These are phyloP conservation scores for Mycosphaerelloides madeirae DNA, from an alignment of 2,329 filamentous ascomycete species.

Conservation along the genomic window DNA sequence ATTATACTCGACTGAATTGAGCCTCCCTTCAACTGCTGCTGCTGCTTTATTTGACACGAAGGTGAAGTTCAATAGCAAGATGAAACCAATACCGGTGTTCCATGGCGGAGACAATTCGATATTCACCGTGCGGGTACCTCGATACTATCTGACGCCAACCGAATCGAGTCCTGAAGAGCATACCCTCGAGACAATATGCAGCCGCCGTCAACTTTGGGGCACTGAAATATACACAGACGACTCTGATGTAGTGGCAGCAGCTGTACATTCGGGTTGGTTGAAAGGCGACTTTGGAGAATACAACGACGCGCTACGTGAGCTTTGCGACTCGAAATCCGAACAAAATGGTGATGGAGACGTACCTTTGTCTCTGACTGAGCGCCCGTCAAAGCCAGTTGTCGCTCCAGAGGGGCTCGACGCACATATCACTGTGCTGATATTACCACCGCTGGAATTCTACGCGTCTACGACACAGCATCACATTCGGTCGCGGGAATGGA, in stretches of 20 bases:
- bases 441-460: conserved; percentile 76
- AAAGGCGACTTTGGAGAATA: conserved; percentile 74
- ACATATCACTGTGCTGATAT: conserved; percentile 78
- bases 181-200: conserved; percentile 77
- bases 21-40: conserved; percentile 34
- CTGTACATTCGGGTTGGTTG: conserved; percentile 90
- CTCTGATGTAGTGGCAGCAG: conserved; percentile 85
- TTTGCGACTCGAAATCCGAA: conserved; percentile 31
- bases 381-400: conserved; percentile 47
- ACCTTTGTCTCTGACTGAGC: conserved; percentile 11
- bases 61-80: conserved; percentile 56
- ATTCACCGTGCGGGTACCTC: conserved; percentile 79
- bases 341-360: conserved; percentile 32
- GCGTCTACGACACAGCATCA: conserved; percentile 70
- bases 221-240: conserved; percentile 95
- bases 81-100: conserved; percentile 71
- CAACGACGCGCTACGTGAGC: conserved; percentile 29
- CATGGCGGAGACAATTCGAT: conserved; percentile 81
- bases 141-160: conserved; percentile 58
- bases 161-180: conserved; percentile 29
- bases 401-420: conserved; percentile 69
- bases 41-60: conserved; percentile 44
- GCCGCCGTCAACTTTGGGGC: conserved; percentile 79
- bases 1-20: conserved; percentile 68
- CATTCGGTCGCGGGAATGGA: conserved; percentile 76